phyloP scores from a whole-genome alignment of 1,284 basidiomycete genomes.

The Mycena sp. region DNA sequence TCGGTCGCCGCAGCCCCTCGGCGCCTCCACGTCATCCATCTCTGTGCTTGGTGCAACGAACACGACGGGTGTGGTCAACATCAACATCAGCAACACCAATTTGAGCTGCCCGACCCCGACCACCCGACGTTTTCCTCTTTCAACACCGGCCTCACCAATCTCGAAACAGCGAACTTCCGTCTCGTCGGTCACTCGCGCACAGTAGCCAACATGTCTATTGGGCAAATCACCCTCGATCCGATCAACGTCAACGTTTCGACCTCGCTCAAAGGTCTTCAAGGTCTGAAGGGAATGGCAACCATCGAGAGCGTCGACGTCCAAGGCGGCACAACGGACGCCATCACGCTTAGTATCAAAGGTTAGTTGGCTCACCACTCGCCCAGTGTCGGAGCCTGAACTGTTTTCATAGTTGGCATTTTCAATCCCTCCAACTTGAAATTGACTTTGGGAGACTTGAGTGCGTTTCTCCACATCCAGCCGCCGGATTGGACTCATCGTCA shows the following conservation, averaged over 20 bases:
- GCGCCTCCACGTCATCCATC: slow-evolving; percentile 67
- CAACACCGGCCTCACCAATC: slow-evolving; percentile 43
- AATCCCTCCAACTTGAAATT: slow-evolving; percentile 81
- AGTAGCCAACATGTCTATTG: slow-evolving; percentile 74
- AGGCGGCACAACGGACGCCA: slow-evolving; percentile 71
- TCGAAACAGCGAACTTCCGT: slow-evolving; percentile 58
- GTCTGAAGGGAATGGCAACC: slow-evolving; percentile 65
- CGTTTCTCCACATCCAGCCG: background rate
- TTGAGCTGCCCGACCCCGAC: slow-evolving; percentile 60
- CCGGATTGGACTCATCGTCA: slow-evolving; percentile 4
- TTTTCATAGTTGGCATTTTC: slow-evolving; percentile 60
- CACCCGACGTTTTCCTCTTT: slow-evolving; percentile 66
- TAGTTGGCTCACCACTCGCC: slow-evolving; percentile 15
- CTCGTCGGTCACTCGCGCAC: slow-evolving; percentile 74
- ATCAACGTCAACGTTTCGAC: slow-evolving; percentile 83
- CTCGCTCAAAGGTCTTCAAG: slow-evolving; percentile 69
- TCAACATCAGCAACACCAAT: slow-evolving; percentile 67
- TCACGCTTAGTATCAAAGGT: slow-evolving; percentile 70
- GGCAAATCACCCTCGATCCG: slow-evolving; percentile 74
- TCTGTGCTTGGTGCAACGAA: slow-evolving; percentile 59
- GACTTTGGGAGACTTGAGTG: slow-evolving; percentile 66
- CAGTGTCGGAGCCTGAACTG: slow-evolving; percentile 1
- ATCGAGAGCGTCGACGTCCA: slow-evolving; percentile 76
- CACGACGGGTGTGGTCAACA: slow-evolving; percentile 74
- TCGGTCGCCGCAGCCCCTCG: slow-evolving; percentile 61